Evolutionary conservation across 2,329 filamentous ascomycete genomes (phyloP), one percentile per base, ranked within the genome.

Genomic region (Fusarium longipes): DNA sequence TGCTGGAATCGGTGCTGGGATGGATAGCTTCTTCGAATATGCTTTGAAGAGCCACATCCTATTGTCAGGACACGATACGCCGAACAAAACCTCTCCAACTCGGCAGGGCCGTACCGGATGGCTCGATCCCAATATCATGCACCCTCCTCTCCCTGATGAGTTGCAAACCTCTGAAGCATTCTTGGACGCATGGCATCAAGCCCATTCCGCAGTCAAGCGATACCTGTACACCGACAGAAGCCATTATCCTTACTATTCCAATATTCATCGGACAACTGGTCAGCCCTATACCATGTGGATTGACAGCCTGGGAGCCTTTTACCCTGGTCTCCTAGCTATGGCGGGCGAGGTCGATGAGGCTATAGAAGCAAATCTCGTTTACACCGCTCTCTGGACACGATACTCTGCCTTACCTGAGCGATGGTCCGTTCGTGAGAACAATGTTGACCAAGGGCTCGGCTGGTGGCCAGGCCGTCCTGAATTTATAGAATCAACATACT

Each of bases 1-100:
- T 76, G 90, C 95, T n/a, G 95, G 96, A 29, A 97, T 99, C 71
- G 96, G 96, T 48, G 96, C 96, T 9, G 96, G 96, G 36, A 93
- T 97, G 74, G 96, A 99, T 80, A 97, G 94, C 79, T 99, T 99
- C 81, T 98, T 97, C 74, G 96, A 99, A 80, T 99, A 99, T 78
- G 94, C 96, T 5, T 86, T 98, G 73, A 99, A 99, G 79, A 93
- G 93, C 18, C 90, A 97, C 75, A 92, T 99, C 61, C 80, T 99
- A 24, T 87, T 98, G 22, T 97, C 95, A 3, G 92, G 93, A 2
- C 88, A 91, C 58, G 84, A 83, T 15, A 77, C 84, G 62, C 86
- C 86, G 5, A 89, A 89, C 65, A 58, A 67, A 7, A 76, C 79
- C 5, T 70, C 66, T 6, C 79, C 67, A 77, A 82, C 22, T 77